Conservation (phyloP, 176 grass and related monocot species). For the Areca catechu region DNA sequence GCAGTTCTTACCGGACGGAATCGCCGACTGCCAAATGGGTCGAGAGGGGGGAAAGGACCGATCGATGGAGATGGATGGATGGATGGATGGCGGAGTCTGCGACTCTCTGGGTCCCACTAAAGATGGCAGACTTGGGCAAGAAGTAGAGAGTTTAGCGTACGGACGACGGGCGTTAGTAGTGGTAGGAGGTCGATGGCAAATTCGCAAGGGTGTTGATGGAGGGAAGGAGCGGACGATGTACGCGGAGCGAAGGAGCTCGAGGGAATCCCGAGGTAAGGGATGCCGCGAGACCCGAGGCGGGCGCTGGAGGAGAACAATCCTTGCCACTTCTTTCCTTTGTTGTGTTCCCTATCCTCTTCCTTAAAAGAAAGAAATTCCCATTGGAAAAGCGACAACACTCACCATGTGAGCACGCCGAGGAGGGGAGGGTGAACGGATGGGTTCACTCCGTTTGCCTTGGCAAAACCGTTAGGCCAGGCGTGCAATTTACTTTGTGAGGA, state of each 20-base stretch:
- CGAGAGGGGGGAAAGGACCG: not conserved
- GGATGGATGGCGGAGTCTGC: not conserved
- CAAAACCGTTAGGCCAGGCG: not conserved
- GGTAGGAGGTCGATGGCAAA: too few species aligned
- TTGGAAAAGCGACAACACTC: conserved; percentile 17
- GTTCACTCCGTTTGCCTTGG: not conserved
- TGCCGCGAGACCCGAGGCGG: conserved; percentile 1
- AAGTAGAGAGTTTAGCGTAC: not conserved
- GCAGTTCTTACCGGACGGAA: not conserved
- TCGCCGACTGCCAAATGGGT: too few species aligned
- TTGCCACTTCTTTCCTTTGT: conserved; percentile 8
- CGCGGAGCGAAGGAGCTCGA: not conserved
- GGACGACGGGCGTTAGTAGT: not conserved
- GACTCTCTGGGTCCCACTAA: not conserved
- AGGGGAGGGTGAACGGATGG: not conserved
- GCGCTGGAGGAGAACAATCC: conserved; percentile 9
- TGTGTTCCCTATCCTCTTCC: not conserved
- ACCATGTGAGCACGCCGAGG: not conserved
- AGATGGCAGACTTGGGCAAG: not conserved
- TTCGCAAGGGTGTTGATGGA: too few species aligned
- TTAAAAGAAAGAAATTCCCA: conserved; percentile 9
- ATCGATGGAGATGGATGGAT: not conserved
- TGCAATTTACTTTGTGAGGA: conserved; percentile 8
- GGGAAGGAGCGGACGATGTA: not conserved
- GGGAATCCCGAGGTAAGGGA: conserved; percentile 4